These are phyloP conservation scores for Cyberlindnera xishuangbannaensis DNA, from an alignment of 805 yeast species.

Conservation along the genomic window DNA sequence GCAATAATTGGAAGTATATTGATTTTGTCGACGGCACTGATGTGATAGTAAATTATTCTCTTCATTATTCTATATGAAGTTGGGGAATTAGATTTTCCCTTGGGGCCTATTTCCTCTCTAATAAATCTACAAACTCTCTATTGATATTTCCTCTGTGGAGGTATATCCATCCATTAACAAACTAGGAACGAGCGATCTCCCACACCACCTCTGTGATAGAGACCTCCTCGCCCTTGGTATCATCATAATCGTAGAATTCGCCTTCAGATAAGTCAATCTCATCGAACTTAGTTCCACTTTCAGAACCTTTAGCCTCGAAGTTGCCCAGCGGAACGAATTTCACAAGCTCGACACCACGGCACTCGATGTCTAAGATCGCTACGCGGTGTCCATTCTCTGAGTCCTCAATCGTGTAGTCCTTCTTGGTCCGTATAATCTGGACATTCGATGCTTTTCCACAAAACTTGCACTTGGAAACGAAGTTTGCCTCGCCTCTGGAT, in stretches of 20 bases:
- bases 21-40: too few species aligned
- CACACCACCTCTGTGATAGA: conserved; percentile 71
- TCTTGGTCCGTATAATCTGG: conserved; percentile 20
- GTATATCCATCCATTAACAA: background rate
- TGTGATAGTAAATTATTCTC: too few species aligned
- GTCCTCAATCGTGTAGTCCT: conserved; percentile 15
- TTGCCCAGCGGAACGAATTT: conserved; percentile 64
- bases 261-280: conserved; percentile 71
- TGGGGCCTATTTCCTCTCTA: too few species aligned
- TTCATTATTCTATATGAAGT: too few species aligned
- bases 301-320: conserved; percentile 51
- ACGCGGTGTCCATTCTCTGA: conserved; percentile 35
- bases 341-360: conserved; percentile 75
- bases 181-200: conserved; percentile 39
- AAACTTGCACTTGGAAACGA: conserved; percentile 67
- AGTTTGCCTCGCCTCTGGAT: conserved; percentile 78
- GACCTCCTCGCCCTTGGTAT: conserved; percentile 72
- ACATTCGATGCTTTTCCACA: conserved; percentile 38
- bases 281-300: conserved; percentile 43
- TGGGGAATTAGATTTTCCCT: too few species aligned
- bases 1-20: too few species aligned
- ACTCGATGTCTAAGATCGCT: conserved; percentile 64
- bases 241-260: conserved; percentile 97
- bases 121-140: background rate
- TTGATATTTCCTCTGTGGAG: background rate